Base-by-base conservation (phyloP, 2,329 filamentous ascomycete species). In the Paracoccidioides lutzii region DNA sequence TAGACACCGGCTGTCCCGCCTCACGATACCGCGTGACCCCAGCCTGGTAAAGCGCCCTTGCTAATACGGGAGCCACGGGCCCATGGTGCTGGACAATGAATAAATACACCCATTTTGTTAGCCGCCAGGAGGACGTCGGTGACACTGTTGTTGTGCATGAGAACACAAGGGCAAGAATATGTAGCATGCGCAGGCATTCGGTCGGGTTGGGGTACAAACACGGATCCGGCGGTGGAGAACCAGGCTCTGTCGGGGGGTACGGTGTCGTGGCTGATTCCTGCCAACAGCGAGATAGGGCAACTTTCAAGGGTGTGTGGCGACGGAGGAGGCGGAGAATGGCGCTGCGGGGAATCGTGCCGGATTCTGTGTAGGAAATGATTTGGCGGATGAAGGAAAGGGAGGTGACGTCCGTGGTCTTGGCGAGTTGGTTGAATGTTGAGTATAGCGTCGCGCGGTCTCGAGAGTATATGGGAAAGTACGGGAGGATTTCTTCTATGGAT, bases 41-140 rank as follows among this genome's bases (percentile, higher is more conserved):
- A 28, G 75, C 73, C 60, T 74, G 69, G 56, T 78, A 77, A 62
- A 81, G 60, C 0, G 78, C 76, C 37, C 75, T 71, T 5, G 71
- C 72, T 56, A 81, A 65, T 3, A 69, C 59, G 1, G 72, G 68
- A 15, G 67, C 65, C 14, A 79, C 63, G 1, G 73, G 73, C 7
- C 72, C 75, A 50, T 68, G 60, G 46, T 75, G 69, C 30, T 66
- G 65, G 28, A 66, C 63, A 3, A 80, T 67, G 59, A 72, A 76
- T 5, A 65, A 61, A 60, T 76, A 79, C 54, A 75, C 72, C 65
- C 73, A 73, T 60, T 73, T 70, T 6, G 79, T 72, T 33, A 74
- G 61, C n/a, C 71, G 66, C 57, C 73, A 76, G 0, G 76, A 70
- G 9, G 67, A 65, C n/a, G 70, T 69, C 0, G 74, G 67, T 7